Evolutionary conservation across 2,329 filamentous ascomycete species (phyloP).

Genomic region (Fusarium sublunatum): DNA sequence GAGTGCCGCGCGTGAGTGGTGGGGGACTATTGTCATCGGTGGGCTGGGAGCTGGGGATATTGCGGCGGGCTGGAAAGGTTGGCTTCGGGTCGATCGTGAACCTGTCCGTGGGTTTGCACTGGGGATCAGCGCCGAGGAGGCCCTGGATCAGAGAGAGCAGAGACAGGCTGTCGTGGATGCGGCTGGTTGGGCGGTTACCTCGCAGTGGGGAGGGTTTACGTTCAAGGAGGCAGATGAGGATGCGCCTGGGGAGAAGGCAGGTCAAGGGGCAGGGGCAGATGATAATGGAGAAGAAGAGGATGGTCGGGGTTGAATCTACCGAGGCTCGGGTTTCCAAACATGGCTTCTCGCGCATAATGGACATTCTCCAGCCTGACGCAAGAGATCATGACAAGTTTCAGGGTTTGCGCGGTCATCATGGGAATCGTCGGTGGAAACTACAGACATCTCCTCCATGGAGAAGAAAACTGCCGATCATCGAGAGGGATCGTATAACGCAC

Average conservation of each 20-base stretch:
- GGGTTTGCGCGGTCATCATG: neutral
- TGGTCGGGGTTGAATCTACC: neutral
- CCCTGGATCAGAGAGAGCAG: constrained; percentile 54
- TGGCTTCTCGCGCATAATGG: neutral
- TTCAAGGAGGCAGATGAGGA: constrained; percentile 49
- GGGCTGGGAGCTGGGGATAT: constrained; percentile 52
- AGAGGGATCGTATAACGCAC: neutral
- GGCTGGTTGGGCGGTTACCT: constrained; percentile 60
- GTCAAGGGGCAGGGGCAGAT: neutral
- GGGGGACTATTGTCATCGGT: constrained; percentile 68
- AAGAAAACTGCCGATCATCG: neutral
- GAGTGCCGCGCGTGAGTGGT: constrained; percentile 63
- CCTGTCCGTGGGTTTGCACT: constrained; percentile 54
- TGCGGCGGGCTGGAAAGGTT: constrained; percentile 57
- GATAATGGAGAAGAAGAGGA: neutral
- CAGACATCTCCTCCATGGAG: neutral
- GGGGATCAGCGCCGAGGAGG: constrained; percentile 58
- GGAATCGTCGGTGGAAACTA: neutral
- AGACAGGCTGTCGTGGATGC: constrained; percentile 56
- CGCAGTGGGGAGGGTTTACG: constrained; percentile 62
- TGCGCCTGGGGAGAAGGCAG: neutral
- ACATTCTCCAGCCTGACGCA: constrained; percentile 11
- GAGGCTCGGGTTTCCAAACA: neutral
- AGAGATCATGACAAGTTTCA: neutral
- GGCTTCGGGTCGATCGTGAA: constrained; percentile 63